phyloP scores from a whole-genome alignment of 2,329 filamentous ascomycete species.

The Cercospora canescens region DNA sequence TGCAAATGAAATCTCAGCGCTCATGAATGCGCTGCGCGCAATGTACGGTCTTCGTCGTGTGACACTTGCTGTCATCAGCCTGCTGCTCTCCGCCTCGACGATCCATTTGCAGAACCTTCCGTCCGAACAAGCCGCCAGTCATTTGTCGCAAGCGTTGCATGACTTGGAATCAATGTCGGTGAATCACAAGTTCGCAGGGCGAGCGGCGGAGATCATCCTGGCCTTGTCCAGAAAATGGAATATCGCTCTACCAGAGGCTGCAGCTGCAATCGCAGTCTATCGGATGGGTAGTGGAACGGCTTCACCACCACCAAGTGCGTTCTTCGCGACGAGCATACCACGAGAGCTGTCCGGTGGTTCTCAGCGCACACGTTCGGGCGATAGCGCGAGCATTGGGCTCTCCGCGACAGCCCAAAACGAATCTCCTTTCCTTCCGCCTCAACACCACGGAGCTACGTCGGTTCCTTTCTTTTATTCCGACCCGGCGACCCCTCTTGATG shows the following conservation, averaged over 20 bases:
- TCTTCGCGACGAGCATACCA: constrained; percentile 34
- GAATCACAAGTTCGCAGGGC: constrained; percentile 46
- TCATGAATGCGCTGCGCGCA: constrained; percentile 45
- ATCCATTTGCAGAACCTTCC: constrained; percentile 49
- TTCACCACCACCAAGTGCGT: constrained; percentile 30
- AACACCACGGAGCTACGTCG: constrained; percentile 18
- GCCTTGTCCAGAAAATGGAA: constrained; percentile 46
- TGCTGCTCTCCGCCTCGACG: constrained; percentile 44
- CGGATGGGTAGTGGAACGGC: constrained; percentile 15
- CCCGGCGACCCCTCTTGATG: constrained; percentile 24
- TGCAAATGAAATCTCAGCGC: constrained; percentile 45
- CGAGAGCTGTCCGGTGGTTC: constrained; percentile 26
- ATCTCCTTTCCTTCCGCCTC: constrained; percentile 28
- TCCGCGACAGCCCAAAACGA: constrained; percentile 14
- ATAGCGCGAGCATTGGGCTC: constrained; percentile 3
- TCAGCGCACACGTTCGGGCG: constrained; percentile 24
- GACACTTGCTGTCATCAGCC: constrained; percentile 40
- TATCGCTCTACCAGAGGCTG: constrained; percentile 43
- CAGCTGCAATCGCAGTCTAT: constrained; percentile 31
- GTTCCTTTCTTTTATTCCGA: constrained; percentile 33
- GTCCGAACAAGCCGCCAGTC: constrained; percentile 36
- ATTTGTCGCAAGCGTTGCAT: constrained; percentile 45
- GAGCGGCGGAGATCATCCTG: constrained; percentile 46
- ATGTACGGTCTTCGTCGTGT: constrained; percentile 46
- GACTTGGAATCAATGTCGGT: constrained; percentile 45